Percentiles rank a stretch among this genome's conserved stretches.
Evolutionary conservation across 139 green algal genomes (phyloP).

Genomic region (Chlorella sp.): DNA sequence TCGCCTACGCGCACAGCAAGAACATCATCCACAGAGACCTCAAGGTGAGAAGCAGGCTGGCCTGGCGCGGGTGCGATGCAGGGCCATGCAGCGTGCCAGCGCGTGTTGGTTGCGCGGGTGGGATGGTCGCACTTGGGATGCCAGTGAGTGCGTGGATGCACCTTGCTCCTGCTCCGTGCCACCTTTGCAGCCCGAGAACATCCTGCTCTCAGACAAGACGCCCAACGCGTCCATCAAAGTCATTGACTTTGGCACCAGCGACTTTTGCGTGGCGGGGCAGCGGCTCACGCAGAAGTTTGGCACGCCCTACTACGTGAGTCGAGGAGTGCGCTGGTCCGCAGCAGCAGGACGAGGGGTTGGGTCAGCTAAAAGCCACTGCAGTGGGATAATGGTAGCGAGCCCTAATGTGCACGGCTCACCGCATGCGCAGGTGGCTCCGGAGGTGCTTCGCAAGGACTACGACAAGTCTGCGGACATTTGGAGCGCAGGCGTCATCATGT

Average conservation of each 20-base stretch:
- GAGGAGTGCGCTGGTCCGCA: too few relatives aligned
- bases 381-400: too few relatives aligned
- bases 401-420: too few relatives aligned
- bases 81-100: too few relatives aligned
- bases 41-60: conserved; percentile 4
- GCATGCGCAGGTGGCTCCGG: conserved; percentile 40
- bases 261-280: conserved; percentile 77
- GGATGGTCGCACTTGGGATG: too few relatives aligned
- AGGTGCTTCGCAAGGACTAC: conserved; percentile 50
- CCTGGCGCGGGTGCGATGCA: too few relatives aligned
- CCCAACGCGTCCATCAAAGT: conserved; percentile 62
- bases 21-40: conserved; percentile 46
- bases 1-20: conserved; percentile 46
- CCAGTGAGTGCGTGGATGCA: too few relatives aligned
- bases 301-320: conserved; percentile 16
- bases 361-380: too few relatives aligned
- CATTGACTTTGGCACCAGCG: conserved; percentile 89
- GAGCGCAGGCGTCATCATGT: conserved; percentile 71
- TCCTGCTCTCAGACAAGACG: conserved; percentile 71
- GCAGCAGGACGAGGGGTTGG: too few relatives aligned
- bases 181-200: conserved; percentile 59
- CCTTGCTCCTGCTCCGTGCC: too few relatives aligned
- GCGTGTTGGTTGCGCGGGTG: too few relatives aligned
- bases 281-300: conserved; percentile 68
- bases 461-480: conserved; percentile 62